These are phyloP conservation scores for Immersiella caudata DNA, from an alignment of 495 filamentous ascomycete genomes.

Conservation along the genomic window DNA sequence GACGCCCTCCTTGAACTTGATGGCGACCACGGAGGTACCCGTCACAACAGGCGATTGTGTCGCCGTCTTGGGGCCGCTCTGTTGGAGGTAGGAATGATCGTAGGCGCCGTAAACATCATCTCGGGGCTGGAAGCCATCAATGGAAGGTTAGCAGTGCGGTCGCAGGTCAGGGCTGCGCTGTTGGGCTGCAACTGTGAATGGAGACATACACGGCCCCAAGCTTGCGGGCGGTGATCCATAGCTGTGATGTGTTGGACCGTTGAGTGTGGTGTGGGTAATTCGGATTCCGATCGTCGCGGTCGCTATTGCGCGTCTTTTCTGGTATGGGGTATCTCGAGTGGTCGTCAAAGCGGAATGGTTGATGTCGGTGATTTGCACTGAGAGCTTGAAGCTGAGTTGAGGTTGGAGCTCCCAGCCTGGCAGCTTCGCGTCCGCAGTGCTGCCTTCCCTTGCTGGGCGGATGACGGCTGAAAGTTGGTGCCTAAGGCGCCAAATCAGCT, in stretches of 20 bases:
- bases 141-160: conserved; percentile 12
- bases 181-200: conserved; percentile 21
- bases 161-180: background rate
- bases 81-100: conserved; percentile 78
- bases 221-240: conserved; percentile 96
- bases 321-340: conserved; percentile 4
- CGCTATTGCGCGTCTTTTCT: background rate
- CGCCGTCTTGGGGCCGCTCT: conserved; percentile 70
- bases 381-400: conserved; percentile 25
- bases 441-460: conserved; percentile 33
- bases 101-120: conserved; percentile 96
- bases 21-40: conserved; percentile 88
- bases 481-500: conserved; percentile 25
- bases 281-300: background rate
- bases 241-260: conserved; percentile 6
- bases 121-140: conserved; percentile 64
- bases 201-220: conserved; percentile 86
- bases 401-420: conserved; percentile 33
- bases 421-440: conserved; percentile 46
- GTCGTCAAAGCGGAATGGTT: conserved; percentile 1
- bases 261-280: background rate
- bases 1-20: conserved; percentile 95
- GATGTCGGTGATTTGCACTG: conserved; percentile 26
- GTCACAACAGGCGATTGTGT: conserved; percentile 92
- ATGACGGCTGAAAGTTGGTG: conserved; percentile 10